Evolutionary conservation across 768 basidiomycete species (phyloP), one percentile per base, ranked within the genome.

Genomic region (Cubamyces lactineus): DNA sequence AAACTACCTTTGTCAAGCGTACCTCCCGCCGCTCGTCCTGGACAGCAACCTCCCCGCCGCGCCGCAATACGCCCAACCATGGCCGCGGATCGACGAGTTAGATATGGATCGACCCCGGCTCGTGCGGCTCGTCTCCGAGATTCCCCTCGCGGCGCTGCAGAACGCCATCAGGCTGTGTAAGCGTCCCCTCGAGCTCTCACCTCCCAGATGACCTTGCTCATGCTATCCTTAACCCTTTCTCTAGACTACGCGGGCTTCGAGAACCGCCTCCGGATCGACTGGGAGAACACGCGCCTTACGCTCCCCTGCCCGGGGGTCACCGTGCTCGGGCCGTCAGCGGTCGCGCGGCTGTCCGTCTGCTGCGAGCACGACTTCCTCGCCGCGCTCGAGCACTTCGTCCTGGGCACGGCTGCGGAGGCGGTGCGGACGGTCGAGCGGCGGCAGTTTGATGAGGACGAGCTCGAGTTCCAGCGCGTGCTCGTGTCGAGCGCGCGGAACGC

Each of bases 391-490:
- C 19, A 45, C 21, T 52, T 60, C 54, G n/a, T 48, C 34, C 54
- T 64, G 19, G 41, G 42, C 19, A 60, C 63, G 34, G 41, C 50
- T 17, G 58, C 58, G 12, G 63, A 55, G 24, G 53, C 52, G 5
- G 21, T 64, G 42, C 59, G 58, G 23, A 48, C 63, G 19, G 57
- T 64, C 45, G 63, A 64, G 42, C 45, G 47, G 39, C 53, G 47
- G 11, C 61, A 28, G 42, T 53, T 55, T 16, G 60, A 57, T 38
- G 61, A 57, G 43, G 55, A 62, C 55, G 50, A 52, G 54, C 61
- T 57, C 61, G 28, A 24, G 23, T 62, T 62, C 34, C 1, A 15
- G 19, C 49, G 54, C 2, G 24, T 56, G 15, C 21, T 34, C 7
- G 49, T 47, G 28, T 15, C 50, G 16, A 57, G 61, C 24, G 55